Conservation (phyloP, 2,329 filamentous ascomycete genomes). For the Karstenula rhodostoma region DNA sequence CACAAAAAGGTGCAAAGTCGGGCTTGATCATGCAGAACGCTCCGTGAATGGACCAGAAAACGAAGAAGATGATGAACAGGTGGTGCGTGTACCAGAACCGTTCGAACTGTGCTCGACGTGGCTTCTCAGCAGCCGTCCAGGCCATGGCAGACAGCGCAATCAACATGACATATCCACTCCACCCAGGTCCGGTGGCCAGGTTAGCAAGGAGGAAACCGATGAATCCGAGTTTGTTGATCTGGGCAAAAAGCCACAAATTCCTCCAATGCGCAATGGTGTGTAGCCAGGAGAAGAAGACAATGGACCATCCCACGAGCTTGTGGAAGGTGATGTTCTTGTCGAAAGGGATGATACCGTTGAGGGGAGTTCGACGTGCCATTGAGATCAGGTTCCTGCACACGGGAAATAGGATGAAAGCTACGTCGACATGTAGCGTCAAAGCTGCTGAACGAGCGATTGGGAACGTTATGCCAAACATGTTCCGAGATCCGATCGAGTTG, state of each 20-base stretch:
- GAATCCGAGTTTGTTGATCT: slow-evolving; percentile 77
- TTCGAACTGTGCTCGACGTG: slow-evolving; percentile 81
- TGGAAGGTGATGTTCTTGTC: slow-evolving; percentile 92
- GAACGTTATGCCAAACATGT: slow-evolving; percentile 77
- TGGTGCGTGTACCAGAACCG: slow-evolving; percentile 93
- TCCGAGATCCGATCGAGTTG: slow-evolving; percentile 70
- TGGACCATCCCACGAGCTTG: slow-evolving; percentile 84
- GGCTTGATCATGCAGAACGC: slow-evolving; percentile 92
- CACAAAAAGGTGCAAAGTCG: slow-evolving; percentile 80
- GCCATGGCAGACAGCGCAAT: slow-evolving; percentile 80
- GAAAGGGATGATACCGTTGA: slow-evolving; percentile 87
- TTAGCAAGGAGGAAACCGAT: slow-evolving; percentile 81
- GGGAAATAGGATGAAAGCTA: slow-evolving; percentile 80
- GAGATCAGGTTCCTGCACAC: slow-evolving; percentile 87
- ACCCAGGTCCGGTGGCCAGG: slow-evolving; percentile 80
- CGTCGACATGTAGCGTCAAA: slow-evolving; percentile 80
- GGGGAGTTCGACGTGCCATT: slow-evolving; percentile 77
- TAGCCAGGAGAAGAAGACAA: slow-evolving; percentile 87
- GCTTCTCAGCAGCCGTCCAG: slow-evolving; percentile 78
- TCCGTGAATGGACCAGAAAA: slow-evolving; percentile 90
- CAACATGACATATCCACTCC: slow-evolving; percentile 88
- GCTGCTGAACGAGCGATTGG: slow-evolving; percentile 79
- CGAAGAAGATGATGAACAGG: slow-evolving; percentile 86
- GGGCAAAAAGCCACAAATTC: slow-evolving; percentile 81
- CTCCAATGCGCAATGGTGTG: slow-evolving; percentile 89